These are phyloP conservation scores for Gossypium schwendimanii DNA, from an alignment of 441 rosid species.

Conservation along the genomic window DNA sequence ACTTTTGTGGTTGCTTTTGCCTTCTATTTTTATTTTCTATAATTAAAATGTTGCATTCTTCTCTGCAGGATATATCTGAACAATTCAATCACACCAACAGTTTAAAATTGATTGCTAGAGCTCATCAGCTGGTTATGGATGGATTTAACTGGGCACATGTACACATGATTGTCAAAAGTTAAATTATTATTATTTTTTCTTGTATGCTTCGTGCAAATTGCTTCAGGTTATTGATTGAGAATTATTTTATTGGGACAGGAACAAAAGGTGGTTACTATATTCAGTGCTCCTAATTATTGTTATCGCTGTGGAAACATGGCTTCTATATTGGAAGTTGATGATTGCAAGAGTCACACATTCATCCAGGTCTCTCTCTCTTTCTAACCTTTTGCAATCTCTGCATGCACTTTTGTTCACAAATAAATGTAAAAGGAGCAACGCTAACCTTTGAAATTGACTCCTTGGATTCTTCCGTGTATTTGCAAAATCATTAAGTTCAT, in stretches of 20 bases:
- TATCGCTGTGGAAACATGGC: constrained; percentile 81
- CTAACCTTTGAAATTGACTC: background rate
- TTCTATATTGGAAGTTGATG: constrained; percentile 66
- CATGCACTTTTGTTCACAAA: background rate
- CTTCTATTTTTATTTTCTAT: constrained; percentile 5
- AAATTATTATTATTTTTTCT: constrained; percentile 1
- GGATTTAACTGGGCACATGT: constrained; percentile 81
- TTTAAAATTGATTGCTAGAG: constrained; percentile 64
- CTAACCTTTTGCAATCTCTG: background rate
- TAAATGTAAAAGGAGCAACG: background rate
- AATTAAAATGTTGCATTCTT: constrained; percentile 1
- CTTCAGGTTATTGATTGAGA: constrained; percentile 1
- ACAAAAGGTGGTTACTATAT: constrained; percentile 71
- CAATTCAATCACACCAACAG: constrained; percentile 62
- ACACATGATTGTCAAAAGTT: constrained; percentile 9
- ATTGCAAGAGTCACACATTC: constrained; percentile 57
- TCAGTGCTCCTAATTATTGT: constrained; percentile 65
- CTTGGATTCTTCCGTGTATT: background rate
- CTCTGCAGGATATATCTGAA: constrained; percentile 62
- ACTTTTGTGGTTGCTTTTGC: background rate
- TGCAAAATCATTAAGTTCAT: background rate
- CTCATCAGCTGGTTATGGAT: constrained; percentile 82
- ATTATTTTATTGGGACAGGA: constrained; percentile 36
- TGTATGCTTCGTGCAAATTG: background rate
- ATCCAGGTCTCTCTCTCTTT: constrained; percentile 38